Base-by-base conservation (phyloP, 2,329 filamentous ascomycete genomes). In the Tolypocladium paradoxum region DNA sequence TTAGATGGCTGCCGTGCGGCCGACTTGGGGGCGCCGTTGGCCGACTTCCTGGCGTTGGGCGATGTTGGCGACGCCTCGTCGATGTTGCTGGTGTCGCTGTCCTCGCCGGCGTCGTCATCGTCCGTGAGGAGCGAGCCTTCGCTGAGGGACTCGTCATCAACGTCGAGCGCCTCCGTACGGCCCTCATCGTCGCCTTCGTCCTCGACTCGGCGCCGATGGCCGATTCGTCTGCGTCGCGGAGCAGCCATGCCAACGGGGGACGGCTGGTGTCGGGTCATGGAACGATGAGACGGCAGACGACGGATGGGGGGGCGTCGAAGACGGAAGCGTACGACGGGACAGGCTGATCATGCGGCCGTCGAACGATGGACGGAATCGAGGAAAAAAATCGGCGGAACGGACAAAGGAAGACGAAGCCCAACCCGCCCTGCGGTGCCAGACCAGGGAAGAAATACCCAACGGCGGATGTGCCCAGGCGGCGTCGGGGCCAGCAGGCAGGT, bases 171-270 rank as follows among this genome's bases (percentile, higher is more conserved):
- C 55, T 81, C 79, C 50, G 69, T 73, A 55, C 75, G 76, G 58
- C 73, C 78, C 58, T 87, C 84, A 59, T 87, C 85, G 62, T 87
- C 85, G 60, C 78, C 84, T 65, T 88, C 84, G 63, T 88, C 84
- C 68, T 84, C 83, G 59, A 83, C 77, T 61, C 84, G 81, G 66
- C 85, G 82, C 64, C 84, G 81, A 61, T 81, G 81, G 65, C 82
- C 82, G 68, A 86, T 79, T 70, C 83, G 84, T 71, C 79, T 84
- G 68, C 82, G 80, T 65, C 81, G 78, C 64, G 77, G 67, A 55
- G 59, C 63, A 65, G 68, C 64, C 68, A 69, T 70, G 59, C 48
- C 62, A 62, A 57, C 59, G 57, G 56, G 56, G 55, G 56, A 58
- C 50, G 49, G 24, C 52, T 47, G 43, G 27, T 27, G 49, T 48